Conservation (phyloP, 1,284 basidiomycete species). For the Filobasidium uniguttulatum region DNA sequence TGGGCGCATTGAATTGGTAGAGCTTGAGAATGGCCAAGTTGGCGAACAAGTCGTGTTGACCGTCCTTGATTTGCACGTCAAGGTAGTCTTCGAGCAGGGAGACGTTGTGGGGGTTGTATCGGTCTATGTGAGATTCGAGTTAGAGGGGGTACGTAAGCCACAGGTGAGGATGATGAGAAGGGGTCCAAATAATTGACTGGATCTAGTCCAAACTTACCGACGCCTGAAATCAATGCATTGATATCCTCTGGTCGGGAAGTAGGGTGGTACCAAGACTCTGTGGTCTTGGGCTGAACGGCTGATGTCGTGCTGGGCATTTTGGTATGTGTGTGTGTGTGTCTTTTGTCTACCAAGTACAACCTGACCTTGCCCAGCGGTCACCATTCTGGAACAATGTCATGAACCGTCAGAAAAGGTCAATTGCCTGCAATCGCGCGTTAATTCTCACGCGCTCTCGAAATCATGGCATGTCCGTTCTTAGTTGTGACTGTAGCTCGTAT, state of each 20-base stretch:
- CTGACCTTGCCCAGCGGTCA: too few species aligned
- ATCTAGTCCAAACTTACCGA: slow-evolving; percentile 47
- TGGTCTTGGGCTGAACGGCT: slow-evolving; percentile 26
- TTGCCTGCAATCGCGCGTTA: too few species aligned
- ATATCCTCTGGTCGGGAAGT: slow-evolving; percentile 66
- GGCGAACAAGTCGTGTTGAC: slow-evolving; percentile 84
- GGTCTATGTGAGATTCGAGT: slow-evolving; percentile 52
- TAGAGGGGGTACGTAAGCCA: not conserved
- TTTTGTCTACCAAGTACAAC: not conserved
- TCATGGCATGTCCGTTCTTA: too few species aligned
- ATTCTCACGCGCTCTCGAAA: too few species aligned
- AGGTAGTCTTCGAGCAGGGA: slow-evolving; percentile 88
- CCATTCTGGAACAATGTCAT: too few species aligned
- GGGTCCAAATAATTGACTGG: not conserved
- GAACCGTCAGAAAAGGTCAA: too few species aligned
- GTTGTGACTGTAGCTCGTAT: too few species aligned
- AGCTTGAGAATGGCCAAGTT: slow-evolving; percentile 69
- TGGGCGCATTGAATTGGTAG: slow-evolving; percentile 91
- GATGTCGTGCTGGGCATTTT: slow-evolving; percentile 23
- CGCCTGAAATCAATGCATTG: slow-evolving; percentile 78
- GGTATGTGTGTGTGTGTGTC: not conserved
- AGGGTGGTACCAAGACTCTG: slow-evolving; percentile 42
- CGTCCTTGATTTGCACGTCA: slow-evolving; percentile 73
- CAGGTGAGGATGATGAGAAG: too few species aligned
- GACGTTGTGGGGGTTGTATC: slow-evolving; percentile 90